Conservation (phyloP, 2,329 filamentous ascomycete species). For the Thelonectria blattea region DNA sequence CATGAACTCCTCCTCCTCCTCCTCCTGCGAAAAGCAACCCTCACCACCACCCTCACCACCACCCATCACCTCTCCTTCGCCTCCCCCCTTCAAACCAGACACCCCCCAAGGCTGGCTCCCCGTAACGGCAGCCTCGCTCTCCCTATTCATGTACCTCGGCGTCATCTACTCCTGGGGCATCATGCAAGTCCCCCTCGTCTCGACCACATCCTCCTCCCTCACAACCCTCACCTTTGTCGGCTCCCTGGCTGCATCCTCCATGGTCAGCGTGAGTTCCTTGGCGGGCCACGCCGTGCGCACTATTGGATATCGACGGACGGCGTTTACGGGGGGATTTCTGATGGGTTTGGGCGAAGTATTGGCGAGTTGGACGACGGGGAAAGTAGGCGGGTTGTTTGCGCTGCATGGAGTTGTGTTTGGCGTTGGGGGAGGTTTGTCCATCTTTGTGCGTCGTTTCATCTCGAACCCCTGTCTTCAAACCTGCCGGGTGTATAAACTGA, state of each 20-base stretch:
- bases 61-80: no score
- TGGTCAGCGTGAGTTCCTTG: constrained; percentile 36
- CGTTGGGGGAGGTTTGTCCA: constrained; percentile 31
- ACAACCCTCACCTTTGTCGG: constrained; percentile 41
- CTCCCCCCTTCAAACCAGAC: constrained; percentile 1
- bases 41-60: background rate
- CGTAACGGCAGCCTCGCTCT: constrained; percentile 30
- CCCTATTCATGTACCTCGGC: constrained; percentile 39
- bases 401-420: constrained; percentile 39
- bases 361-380: constrained; percentile 36
- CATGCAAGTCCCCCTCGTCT: constrained; percentile 38
- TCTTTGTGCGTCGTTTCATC: constrained; percentile 25
- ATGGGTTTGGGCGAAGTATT: constrained; percentile 41
- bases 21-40: background rate
- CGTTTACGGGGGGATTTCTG: constrained; percentile 32
- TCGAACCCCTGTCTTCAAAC: background rate
- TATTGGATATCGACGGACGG: constrained; percentile 34
- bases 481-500: background rate
- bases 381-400: constrained; percentile 35
- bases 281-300: constrained; percentile 27
- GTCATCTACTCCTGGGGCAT: constrained; percentile 43
- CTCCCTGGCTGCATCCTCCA: constrained; percentile 37
- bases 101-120: constrained; percentile 25
- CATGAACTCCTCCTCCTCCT: no score
- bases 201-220: constrained; percentile 31